These are phyloP conservation scores for Cordyceps javanica DNA, from an alignment of 2,329 filamentous ascomycete genomes.

Conservation along the genomic window DNA sequence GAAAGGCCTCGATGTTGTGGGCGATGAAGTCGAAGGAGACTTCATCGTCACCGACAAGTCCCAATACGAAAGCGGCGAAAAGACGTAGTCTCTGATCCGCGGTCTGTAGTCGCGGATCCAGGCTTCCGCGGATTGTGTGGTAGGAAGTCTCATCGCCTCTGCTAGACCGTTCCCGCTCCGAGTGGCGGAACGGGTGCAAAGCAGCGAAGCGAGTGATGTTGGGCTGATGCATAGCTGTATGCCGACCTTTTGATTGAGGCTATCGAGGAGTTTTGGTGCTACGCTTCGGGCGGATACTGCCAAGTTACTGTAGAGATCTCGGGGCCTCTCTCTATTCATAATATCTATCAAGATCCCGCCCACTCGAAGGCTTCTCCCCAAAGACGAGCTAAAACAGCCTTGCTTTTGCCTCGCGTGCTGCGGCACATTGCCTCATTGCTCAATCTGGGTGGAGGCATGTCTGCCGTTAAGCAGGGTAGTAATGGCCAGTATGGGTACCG, in stretches of 20 bases:
- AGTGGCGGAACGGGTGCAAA: background rate
- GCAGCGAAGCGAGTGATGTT: background rate
- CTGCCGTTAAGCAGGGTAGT: too few species aligned
- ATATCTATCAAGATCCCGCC: background rate
- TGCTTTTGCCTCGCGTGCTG: background rate
- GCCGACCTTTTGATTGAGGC: background rate
- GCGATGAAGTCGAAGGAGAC: slow-evolving; percentile 1
- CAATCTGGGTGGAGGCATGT: background rate
- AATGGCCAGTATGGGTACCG: background rate
- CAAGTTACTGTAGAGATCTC: background rate
- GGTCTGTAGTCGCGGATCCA: background rate
- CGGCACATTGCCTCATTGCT: background rate
- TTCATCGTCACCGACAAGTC: background rate
- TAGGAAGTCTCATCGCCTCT: background rate
- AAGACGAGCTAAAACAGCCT: too few species aligned
- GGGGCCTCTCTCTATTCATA: background rate
- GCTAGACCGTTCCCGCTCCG: background rate
- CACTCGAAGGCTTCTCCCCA: too few species aligned
- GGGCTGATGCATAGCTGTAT: background rate
- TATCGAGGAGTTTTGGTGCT: background rate
- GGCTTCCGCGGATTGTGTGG: background rate
- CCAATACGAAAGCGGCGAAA: background rate
- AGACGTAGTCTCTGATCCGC: background rate
- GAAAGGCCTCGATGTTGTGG: background rate
- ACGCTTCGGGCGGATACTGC: background rate